Evolutionary conservation across 2,329 filamentous ascomycete genomes (phyloP).

Genomic region (Trichophyton equinum): DNA sequence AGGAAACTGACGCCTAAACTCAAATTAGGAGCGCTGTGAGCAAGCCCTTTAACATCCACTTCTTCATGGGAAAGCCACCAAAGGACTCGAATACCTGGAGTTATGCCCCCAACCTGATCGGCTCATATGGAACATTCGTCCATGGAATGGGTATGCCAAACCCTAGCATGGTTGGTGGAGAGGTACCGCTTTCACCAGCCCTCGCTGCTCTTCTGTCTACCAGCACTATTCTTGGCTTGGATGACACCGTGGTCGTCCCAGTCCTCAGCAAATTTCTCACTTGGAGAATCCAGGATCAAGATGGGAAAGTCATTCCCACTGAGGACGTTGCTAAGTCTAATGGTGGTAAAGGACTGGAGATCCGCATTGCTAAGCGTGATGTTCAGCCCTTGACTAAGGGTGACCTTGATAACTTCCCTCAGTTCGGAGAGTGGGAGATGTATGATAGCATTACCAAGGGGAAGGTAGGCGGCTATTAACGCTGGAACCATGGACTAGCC

Average conservation of each 20-base stretch:
- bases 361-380: slow-evolving; percentile 13
- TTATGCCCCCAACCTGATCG: slow-evolving; percentile 44
- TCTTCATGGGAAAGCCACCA: slow-evolving; percentile 52
- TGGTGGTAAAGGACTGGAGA: slow-evolving; percentile 9
- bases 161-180: not conserved
- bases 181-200: slow-evolving; percentile 14
- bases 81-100: slow-evolving; percentile 40
- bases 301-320: slow-evolving; percentile 12
- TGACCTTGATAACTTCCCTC: slow-evolving; percentile 5
- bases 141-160: slow-evolving; percentile 5
- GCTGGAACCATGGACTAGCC: not conserved
- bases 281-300: slow-evolving; percentile 15
- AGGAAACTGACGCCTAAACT: not conserved
- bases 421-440: slow-evolving; percentile 5
- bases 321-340: slow-evolving; percentile 12
- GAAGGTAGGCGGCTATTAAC: slow-evolving; percentile 7
- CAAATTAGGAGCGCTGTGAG: slow-evolving; percentile 38
- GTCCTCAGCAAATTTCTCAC: slow-evolving; percentile 13
- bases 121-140: slow-evolving; percentile 46
- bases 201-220: slow-evolving; percentile 10
- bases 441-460: slow-evolving; percentile 8
- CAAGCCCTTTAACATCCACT: slow-evolving; percentile 51
- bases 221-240: slow-evolving; percentile 10
- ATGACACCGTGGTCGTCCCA: slow-evolving; percentile 11
- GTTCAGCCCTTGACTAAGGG: slow-evolving; percentile 12